Conservation (phyloP, 345 rosid species). For the Corchorus olitorius region DNA sequence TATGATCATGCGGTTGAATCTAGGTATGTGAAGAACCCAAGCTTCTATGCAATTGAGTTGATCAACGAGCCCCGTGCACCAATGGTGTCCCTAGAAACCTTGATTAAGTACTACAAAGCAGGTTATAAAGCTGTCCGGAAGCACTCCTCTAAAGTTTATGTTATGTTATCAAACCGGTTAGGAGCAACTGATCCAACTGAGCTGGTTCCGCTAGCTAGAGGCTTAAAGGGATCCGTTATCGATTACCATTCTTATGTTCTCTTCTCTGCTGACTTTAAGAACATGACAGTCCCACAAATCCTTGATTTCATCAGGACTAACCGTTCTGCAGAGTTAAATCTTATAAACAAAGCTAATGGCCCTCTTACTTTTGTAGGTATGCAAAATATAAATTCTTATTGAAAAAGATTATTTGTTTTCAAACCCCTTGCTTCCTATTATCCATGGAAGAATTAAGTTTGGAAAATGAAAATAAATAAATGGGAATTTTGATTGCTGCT, state of each 20-base stretch:
- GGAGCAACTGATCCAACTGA: slow-evolving; percentile 42
- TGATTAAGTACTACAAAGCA: slow-evolving; percentile 45
- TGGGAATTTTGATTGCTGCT: too few relatives aligned
- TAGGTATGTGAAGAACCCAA: slow-evolving; percentile 50
- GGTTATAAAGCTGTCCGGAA: slow-evolving; percentile 56
- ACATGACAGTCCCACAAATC: slow-evolving; percentile 48
- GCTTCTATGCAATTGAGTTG: slow-evolving; percentile 57
- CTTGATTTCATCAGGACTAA: slow-evolving; percentile 45
- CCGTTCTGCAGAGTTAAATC: slow-evolving; percentile 36
- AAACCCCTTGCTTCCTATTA: neutral
- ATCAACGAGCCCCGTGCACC: slow-evolving; percentile 61
- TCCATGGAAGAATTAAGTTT: neutral
- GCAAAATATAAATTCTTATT: neutral
- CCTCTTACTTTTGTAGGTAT: slow-evolving; percentile 61
- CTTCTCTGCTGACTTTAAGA: neutral
- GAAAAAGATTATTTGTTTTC: too few relatives aligned
- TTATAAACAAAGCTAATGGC: slow-evolving; percentile 43
- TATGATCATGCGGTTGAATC: neutral
- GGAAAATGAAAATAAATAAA: too few relatives aligned
- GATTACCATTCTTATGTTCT: neutral
- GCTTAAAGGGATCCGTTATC: slow-evolving; percentile 29
- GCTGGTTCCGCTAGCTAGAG: slow-evolving; percentile 47
- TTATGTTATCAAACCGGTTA: slow-evolving; percentile 50
- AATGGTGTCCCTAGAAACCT: slow-evolving; percentile 31
- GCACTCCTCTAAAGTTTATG: slow-evolving; percentile 1